Conservation (phyloP, 176 grass and related monocot species). For the Oryza nivara region DNA sequence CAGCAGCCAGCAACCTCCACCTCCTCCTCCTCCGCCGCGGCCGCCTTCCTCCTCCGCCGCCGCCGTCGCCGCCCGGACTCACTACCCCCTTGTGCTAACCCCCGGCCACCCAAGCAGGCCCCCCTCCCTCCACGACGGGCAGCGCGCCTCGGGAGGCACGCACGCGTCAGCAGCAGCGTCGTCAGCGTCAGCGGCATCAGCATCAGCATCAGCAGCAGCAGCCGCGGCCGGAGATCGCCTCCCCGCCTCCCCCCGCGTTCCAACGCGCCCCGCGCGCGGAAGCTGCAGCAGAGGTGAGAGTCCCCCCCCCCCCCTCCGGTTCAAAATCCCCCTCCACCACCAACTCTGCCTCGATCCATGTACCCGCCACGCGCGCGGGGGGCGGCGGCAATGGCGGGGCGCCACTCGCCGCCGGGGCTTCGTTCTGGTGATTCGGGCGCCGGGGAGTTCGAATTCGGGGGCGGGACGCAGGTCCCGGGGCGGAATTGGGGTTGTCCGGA, state of each 20-base stretch:
- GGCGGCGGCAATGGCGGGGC: constrained; percentile 40
- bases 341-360: constrained; percentile 28
- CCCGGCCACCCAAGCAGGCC: not conserved
- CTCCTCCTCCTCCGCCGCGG: constrained; percentile 8
- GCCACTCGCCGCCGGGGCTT: not conserved
- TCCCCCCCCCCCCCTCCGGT: not conserved
- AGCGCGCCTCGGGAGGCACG: not conserved
- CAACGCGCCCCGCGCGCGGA: not conserved
- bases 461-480: constrained; percentile 10
- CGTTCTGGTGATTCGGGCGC: constrained; percentile 12
- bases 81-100: not conserved
- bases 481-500: constrained; percentile 40
- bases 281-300: constrained; percentile 45
- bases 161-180: too few species aligned
- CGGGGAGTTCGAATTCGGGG: constrained; percentile 42
- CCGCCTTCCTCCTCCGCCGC: not conserved
- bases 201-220: constrained; percentile 19
- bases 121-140: not conserved
- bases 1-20: constrained; percentile 38
- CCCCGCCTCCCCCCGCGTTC: not conserved
- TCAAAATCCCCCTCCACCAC: too few species aligned
- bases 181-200: too few species aligned
- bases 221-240: constrained; percentile 41
- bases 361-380: not conserved
- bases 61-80: not conserved